Evolutionary conservation across 805 yeast genomes (phyloP).

Genomic region (Yarrowia keelungensis): DNA sequence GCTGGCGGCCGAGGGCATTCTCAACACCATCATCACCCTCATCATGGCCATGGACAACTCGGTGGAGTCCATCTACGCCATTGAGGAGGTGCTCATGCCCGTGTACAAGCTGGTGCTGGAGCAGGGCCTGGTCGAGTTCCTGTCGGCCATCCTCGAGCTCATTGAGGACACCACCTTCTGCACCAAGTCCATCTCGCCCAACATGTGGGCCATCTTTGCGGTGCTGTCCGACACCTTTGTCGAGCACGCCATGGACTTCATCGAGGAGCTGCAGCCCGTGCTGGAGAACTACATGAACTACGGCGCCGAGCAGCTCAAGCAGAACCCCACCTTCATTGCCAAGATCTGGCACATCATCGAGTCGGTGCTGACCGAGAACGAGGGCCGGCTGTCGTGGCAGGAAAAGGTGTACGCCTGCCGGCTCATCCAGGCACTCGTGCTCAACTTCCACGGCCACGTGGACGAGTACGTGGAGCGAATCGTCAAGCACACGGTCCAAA

Average conservation of each 20-base stretch:
- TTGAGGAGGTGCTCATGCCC: conserved; percentile 74
- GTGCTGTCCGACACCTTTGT: conserved; percentile 53
- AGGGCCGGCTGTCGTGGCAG: conserved; percentile 60
- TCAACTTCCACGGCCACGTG: conserved; percentile 62
- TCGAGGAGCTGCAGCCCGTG: conserved; percentile 78
- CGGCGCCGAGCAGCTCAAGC: conserved; percentile 59
- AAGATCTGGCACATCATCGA: conserved; percentile 60
- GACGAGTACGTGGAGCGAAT: conserved; percentile 57
- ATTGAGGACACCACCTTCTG: conserved; percentile 71
- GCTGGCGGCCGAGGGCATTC: conserved; percentile 79
- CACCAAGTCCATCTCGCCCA: conserved; percentile 65
- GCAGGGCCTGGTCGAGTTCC: conserved; percentile 72
- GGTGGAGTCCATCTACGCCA: conserved; percentile 62
- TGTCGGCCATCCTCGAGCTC: conserved; percentile 78
- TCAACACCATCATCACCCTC: conserved; percentile 83
- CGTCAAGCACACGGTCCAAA: conserved; percentile 55
- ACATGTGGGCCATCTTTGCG: conserved; percentile 76
- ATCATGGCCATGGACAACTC: conserved; percentile 84
- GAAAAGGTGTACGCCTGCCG: conserved; percentile 69
- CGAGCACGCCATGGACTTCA: conserved; percentile 60
- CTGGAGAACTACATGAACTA: conserved; percentile 75
- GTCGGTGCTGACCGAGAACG: conserved; percentile 47
- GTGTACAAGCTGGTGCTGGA: conserved; percentile 70
- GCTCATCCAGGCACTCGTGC: conserved; percentile 66
- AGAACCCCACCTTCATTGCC: conserved; percentile 57